Conservation (phyloP, 83 land plant species). For the Picea mariana region DNA sequence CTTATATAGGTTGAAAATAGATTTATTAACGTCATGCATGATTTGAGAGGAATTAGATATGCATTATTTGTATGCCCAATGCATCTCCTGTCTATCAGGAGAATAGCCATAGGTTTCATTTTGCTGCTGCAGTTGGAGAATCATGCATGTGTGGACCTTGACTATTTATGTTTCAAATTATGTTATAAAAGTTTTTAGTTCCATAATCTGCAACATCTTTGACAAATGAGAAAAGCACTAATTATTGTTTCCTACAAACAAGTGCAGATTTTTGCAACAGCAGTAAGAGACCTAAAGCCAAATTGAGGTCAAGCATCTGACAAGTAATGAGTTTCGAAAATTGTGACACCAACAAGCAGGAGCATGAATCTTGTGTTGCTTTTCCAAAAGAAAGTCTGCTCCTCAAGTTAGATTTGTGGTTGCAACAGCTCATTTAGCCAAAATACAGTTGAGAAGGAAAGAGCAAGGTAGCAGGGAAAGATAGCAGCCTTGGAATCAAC, state of each 20-base stretch:
- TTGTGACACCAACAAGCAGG: neutral
- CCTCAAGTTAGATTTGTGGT: neutral
- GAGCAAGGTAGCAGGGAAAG: neutral
- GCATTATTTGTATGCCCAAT: neutral
- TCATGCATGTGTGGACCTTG: neutral
- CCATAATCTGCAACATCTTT: neutral
- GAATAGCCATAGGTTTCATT: neutral
- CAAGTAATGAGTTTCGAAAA: neutral
- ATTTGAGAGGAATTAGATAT: neutral
- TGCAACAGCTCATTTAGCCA: neutral
- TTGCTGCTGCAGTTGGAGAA: constrained; percentile 2
- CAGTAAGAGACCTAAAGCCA: constrained; percentile 14
- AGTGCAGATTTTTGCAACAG: constrained; percentile 12
- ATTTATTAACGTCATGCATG: no score
- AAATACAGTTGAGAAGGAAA: neutral
- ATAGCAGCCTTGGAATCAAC: neutral
- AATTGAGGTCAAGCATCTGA: neutral
- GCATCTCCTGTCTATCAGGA: neutral
- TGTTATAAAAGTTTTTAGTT: neutral
- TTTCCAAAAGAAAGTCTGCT: neutral
- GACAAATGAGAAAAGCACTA: neutral
- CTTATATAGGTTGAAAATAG: no score
- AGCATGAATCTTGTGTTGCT: neutral
- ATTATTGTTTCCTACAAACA: neutral
- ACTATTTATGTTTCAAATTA: neutral